These are phyloP conservation scores for Monosporozyma unispora DNA, from an alignment of 805 yeast genomes.

Conservation along the genomic window DNA sequence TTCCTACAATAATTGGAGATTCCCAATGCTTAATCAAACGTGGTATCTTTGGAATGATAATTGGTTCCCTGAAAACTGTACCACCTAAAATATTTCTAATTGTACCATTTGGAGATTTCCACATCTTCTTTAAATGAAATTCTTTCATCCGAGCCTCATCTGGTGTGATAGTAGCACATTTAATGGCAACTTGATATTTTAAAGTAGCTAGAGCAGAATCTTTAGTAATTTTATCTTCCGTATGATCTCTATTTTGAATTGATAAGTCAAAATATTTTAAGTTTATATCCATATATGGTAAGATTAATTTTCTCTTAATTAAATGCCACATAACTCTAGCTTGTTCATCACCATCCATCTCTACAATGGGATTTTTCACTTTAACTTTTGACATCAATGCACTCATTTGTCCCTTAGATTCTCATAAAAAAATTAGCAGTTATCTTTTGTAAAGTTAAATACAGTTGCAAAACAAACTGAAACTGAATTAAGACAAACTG, in stretches of 20 bases:
- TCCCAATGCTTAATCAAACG: slow-evolving; percentile 87
- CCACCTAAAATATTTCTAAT: slow-evolving; percentile 92
- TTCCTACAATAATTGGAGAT: slow-evolving; percentile 89
- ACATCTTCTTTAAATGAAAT: slow-evolving; percentile 86
- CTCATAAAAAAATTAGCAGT: too few relatives aligned
- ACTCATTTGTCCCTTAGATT: background rate
- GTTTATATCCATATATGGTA: slow-evolving; percentile 78
- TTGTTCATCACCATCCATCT: slow-evolving; percentile 96
- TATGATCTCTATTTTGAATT: slow-evolving; percentile 74
- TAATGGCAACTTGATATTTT: slow-evolving; percentile 84
- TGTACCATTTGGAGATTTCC: slow-evolving; percentile 96
- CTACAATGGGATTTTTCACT: slow-evolving; percentile 84
- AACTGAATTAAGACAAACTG: too few relatives aligned
- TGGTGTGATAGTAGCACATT: slow-evolving; percentile 97
- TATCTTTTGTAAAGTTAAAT: background rate
- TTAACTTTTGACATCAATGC: slow-evolving; percentile 37
- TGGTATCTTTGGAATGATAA: slow-evolving; percentile 81
- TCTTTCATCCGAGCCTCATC: slow-evolving; percentile 92
- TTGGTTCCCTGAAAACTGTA: slow-evolving; percentile 94
- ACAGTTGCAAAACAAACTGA: too few relatives aligned
- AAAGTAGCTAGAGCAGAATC: slow-evolving; percentile 87
- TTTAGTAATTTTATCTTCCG: slow-evolving; percentile 77
- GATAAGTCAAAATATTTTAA: slow-evolving; percentile 87
- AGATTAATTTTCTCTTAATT: slow-evolving; percentile 75
- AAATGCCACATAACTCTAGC: slow-evolving; percentile 92